Evolutionary conservation across 73 alveolate species (phyloP), one percentile per base, ranked within the genome.

Genomic region (Paramecium octaurelia): DNA sequence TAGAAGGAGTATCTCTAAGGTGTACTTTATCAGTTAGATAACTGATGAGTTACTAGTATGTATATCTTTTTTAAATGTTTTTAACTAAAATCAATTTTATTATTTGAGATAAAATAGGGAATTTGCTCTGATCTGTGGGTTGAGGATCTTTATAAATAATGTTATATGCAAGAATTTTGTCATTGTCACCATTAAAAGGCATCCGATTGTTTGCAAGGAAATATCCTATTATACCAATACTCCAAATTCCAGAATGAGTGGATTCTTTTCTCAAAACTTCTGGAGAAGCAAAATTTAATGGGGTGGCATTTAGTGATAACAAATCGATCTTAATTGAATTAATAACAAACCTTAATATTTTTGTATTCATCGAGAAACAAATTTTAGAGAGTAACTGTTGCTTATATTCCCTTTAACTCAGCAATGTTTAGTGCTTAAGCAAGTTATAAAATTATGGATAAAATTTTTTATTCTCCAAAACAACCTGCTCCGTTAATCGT

Each of bases 221-320:
- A 35, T 80, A 80, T 44, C 44, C 70, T 11, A 80, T 44, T 9
- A 40, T 23, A 12, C 91, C 91, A 11, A 80, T 1, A 20, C 76
- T 44, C 91, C 91, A 80, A 24, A 80, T 80, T 14, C 75, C 91
- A 43, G 91, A 80, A 36, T 24, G 76, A 40, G 9, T 48, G 34
- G 46, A n/a, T 48, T 80, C 71, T 48, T 80, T 80, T 80, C 91
- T 80, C 48, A 80, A n/a, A 8, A 80, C 70, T 43, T 80, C 91
- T 80, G 91, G 91, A 46, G 76, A 44, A 14, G 91, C 91, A 80
- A 40, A 80, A 24, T 12, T 59, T 21, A 80, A 12, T 34, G 91
- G 91, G 34, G 91, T 80, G 18, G 46, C 43, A 44, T 46, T 42
- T 23, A 80, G 11, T 21, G 34, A 40, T 24, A 80, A 57, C 57